These are phyloP conservation scores for Raphidocelis subcapitata DNA, from an alignment of 139 green algal genomes.

Conservation along the genomic window DNA sequence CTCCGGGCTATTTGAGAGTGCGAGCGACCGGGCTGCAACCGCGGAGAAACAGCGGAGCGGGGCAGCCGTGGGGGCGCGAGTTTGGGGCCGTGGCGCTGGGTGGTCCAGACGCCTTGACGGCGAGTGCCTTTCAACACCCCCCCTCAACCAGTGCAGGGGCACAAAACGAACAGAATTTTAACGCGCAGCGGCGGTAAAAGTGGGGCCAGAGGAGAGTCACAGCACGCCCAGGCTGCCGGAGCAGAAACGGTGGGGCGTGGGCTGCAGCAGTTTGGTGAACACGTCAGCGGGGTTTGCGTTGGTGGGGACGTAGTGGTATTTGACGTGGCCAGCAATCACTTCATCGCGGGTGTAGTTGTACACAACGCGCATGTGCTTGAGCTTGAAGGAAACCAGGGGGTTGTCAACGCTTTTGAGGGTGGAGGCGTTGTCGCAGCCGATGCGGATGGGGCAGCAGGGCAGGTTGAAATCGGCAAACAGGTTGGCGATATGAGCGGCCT, in stretches of 20 bases:
- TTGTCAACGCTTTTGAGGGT: constrained; percentile 39
- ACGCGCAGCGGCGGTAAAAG: too few relatives aligned
- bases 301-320: constrained; percentile 19
- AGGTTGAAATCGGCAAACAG: constrained; percentile 33
- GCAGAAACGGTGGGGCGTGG: constrained; percentile 17
- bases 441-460: not conserved
- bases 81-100: too few relatives aligned
- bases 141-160: too few relatives aligned
- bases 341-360: constrained; percentile 42
- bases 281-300: constrained; percentile 32
- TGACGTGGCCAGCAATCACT: constrained; percentile 23
- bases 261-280: constrained; percentile 37
- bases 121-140: too few relatives aligned
- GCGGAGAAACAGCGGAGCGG: too few relatives aligned
- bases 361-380: constrained; percentile 49
- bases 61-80: too few relatives aligned
- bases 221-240: constrained; percentile 20
- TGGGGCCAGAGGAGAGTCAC: too few relatives aligned
- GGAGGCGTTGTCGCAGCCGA: constrained; percentile 38
- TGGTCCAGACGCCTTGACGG: too few relatives aligned
- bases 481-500: constrained; percentile 42
- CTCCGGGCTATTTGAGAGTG: too few relatives aligned
- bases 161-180: too few relatives aligned
- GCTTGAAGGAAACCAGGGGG: constrained; percentile 20
- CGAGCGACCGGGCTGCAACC: too few relatives aligned